Percentiles rank a stretch among this genome's conserved stretches.
phyloP scores from a whole-genome alignment of 192 early-diverging fungal genomes.

The Diversispora eburnea region DNA sequence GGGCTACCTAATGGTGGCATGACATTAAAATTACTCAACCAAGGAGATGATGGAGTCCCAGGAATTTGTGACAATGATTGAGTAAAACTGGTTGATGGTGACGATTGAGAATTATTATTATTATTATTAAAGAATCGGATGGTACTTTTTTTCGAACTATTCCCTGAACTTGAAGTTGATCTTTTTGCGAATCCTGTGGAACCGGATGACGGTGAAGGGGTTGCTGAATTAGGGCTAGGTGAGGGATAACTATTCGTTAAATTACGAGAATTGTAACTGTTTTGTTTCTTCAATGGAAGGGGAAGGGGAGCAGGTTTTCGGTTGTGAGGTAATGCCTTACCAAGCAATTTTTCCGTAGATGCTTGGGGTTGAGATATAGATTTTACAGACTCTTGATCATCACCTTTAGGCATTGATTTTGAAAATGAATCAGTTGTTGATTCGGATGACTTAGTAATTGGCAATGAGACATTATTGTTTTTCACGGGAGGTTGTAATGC shows the following conservation, averaged over 20 bases:
- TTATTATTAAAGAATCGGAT: slow-evolving; percentile 12
- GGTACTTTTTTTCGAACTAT: background rate
- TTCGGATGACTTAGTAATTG: background rate
- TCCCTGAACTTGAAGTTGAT: slow-evolving; percentile 24
- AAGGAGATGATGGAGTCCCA: slow-evolving; percentile 22
- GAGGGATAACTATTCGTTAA: background rate
- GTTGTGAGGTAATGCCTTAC: slow-evolving; percentile 3
- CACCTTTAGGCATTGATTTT: background rate
- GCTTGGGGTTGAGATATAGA: background rate
- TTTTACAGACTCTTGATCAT: slow-evolving; percentile 9
- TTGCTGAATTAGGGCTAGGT: background rate
- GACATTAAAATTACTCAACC: slow-evolving; percentile 9
- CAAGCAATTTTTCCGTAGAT: slow-evolving; percentile 13
- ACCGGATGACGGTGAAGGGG: background rate
- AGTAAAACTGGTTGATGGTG: background rate
- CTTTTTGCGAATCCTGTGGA: slow-evolving; percentile 7
- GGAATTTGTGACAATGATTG: background rate
- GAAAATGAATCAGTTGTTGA: background rate
- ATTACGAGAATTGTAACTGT: slow-evolving; percentile 18
- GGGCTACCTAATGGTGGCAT: slow-evolving; percentile 16
- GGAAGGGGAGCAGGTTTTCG: slow-evolving; percentile 24
- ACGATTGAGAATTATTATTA: background rate
- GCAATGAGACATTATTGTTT: background rate
- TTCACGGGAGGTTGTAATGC: background rate
- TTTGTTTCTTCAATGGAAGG: slow-evolving; percentile 12